phyloP scores from a whole-genome alignment of 495 filamentous ascomycete species.

The Cercophora sp. region DNA sequence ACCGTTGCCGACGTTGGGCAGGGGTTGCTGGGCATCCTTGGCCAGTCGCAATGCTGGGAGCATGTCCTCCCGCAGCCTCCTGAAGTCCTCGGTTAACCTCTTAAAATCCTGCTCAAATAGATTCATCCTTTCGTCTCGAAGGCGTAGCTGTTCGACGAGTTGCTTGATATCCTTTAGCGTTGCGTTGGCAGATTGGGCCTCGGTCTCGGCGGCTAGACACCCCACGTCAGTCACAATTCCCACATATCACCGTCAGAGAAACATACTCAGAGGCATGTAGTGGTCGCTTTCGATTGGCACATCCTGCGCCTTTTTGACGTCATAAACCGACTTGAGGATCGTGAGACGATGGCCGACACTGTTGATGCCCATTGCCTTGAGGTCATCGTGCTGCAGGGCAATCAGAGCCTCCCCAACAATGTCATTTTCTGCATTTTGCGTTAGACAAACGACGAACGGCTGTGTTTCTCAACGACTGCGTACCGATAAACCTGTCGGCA shows the following conservation, averaged over 20 bases:
- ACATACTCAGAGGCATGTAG: slow-evolving; percentile 87
- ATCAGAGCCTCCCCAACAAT: slow-evolving; percentile 90
- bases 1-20: slow-evolving; percentile 56
- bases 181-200: slow-evolving; percentile 75
- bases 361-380: slow-evolving; percentile 88
- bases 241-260: background rate
- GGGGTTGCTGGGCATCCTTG: slow-evolving; percentile 84
- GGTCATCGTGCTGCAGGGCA: slow-evolving; percentile 82
- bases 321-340: slow-evolving; percentile 91
- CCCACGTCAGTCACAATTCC: slow-evolving; percentile 22
- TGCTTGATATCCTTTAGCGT: slow-evolving; percentile 88
- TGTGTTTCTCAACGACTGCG: too few species aligned
- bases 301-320: slow-evolving; percentile 87
- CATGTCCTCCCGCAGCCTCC: slow-evolving; percentile 80
- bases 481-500: slow-evolving; percentile 70
- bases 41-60: slow-evolving; percentile 82
- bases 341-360: slow-evolving; percentile 94
- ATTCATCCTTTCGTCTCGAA: slow-evolving; percentile 82
- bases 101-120: slow-evolving; percentile 76
- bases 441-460: background rate
- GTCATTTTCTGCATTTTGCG: slow-evolving; percentile 69
- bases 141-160: slow-evolving; percentile 77
- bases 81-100: slow-evolving; percentile 78
- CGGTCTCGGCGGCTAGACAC: slow-evolving; percentile 75
- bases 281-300: slow-evolving; percentile 88